Evolutionary conservation across 2,329 filamentous ascomycete genomes (phyloP).

Genomic region (Tolypocladium endophyticum): DNA sequence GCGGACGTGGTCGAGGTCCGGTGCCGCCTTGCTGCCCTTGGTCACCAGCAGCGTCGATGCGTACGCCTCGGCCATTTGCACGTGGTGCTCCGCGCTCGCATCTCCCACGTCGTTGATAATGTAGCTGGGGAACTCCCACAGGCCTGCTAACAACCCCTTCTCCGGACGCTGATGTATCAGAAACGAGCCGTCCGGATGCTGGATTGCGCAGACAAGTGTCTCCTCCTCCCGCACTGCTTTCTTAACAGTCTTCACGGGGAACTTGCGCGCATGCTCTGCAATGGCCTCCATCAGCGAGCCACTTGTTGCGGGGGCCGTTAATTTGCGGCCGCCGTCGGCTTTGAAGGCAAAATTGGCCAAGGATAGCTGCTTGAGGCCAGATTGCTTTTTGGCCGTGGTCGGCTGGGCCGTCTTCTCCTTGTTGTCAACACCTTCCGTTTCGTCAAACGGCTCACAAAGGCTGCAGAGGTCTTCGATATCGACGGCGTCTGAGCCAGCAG

Average conservation of each 20-base stretch:
- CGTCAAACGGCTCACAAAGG: conserved; percentile 36
- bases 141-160: conserved; percentile 41
- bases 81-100: conserved; percentile 18
- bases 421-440: conserved; percentile 14
- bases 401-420: conserved; percentile 5
- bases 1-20: conserved; percentile 17
- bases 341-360: conserved; percentile 25
- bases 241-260: conserved; percentile 40
- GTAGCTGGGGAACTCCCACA: conserved; percentile 47
- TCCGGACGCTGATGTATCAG: conserved; percentile 39
- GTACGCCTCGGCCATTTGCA: conserved; percentile 23
- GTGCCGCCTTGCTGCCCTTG: neutral
- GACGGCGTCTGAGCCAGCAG: conserved; percentile 4
- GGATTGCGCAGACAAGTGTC: conserved; percentile 42
- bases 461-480: conserved; percentile 43
- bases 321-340: conserved; percentile 1
- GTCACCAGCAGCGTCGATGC: conserved; percentile 16
- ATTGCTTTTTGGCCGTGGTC: conserved; percentile 7
- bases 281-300: conserved; percentile 15
- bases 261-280: conserved; percentile 35
- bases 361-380: conserved; percentile 16
- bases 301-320: neutral
- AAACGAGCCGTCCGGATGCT: conserved; percentile 30
- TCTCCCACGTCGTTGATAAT: conserved; percentile 16
- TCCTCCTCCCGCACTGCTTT: conserved; percentile 42